Conservation (phyloP, 2,329 filamentous ascomycete species). For the Fusarium protoensiforme region DNA sequence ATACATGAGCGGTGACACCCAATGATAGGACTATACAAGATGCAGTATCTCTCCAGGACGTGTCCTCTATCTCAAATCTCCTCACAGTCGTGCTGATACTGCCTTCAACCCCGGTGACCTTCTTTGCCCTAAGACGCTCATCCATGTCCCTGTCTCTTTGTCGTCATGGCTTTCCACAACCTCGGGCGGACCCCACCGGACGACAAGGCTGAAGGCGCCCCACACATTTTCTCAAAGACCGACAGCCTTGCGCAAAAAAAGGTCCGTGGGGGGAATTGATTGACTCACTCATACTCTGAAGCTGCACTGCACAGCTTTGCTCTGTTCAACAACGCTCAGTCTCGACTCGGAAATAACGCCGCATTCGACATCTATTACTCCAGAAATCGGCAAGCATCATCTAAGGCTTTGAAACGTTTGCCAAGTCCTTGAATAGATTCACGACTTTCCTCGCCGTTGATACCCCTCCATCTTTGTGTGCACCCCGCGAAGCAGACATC, state of each 20-base stretch:
- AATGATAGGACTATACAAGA: not conserved
- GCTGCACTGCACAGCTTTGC: conserved; percentile 12
- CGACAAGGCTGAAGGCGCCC: conserved; percentile 36
- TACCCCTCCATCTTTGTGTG: conserved; percentile 28
- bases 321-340: conserved; percentile 12
- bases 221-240: conserved; percentile 20
- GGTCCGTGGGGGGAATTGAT: conserved; percentile 33
- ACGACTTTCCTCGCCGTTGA: conserved; percentile 4
- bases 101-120: not conserved
- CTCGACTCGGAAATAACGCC: conserved; percentile 1
- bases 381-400: not conserved
- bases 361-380: not conserved
- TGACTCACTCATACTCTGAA: conserved; percentile 39
- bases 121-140: not conserved
- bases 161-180: conserved; percentile 26
- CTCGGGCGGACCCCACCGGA: conserved; percentile 18
- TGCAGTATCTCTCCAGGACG: not conserved
- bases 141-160: conserved; percentile 13
- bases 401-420: not conserved
- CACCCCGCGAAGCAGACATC: conserved; percentile 31
- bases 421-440: not conserved
- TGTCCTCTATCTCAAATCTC: not conserved
- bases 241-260: conserved; percentile 45
- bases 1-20: conserved; percentile 20
- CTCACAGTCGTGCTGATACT: not conserved